These are phyloP conservation scores for Sporobolomyces roseus DNA, from an alignment of 768 basidiomycete species.

Conservation along the genomic window DNA sequence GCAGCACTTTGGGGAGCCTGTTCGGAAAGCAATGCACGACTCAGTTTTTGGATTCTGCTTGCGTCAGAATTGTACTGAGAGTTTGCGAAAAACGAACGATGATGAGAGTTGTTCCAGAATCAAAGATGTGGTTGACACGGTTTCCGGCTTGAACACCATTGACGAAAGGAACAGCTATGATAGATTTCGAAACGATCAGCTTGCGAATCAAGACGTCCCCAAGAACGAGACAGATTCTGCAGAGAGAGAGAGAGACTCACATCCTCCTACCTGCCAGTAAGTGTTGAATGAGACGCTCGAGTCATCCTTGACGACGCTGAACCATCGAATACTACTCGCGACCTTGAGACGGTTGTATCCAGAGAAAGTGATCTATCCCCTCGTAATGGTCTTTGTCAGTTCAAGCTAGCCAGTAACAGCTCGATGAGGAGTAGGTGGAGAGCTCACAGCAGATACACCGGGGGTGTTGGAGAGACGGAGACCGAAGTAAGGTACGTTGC, in stretches of 20 bases:
- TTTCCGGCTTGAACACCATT: background rate
- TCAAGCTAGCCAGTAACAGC: background rate
- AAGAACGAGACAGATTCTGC: background rate
- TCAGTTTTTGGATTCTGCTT: too few species aligned
- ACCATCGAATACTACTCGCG: background rate
- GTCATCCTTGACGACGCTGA: background rate
- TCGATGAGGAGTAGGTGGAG: too few species aligned
- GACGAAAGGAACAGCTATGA: slow-evolving; percentile 5
- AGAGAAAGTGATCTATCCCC: slow-evolving; percentile 15
- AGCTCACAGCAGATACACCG: slow-evolving; percentile 1
- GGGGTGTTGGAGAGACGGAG: slow-evolving; percentile 11
- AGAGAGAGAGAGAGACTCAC: background rate
- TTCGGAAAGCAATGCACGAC: background rate
- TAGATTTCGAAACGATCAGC: background rate
- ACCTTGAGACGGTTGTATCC: slow-evolving; percentile 4
- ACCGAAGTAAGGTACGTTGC: slow-evolving; percentile 3
- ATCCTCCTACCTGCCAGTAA: slow-evolving; percentile 31
- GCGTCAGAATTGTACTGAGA: background rate
- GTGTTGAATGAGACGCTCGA: slow-evolving; percentile 5
- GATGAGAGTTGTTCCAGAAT: slow-evolving; percentile 36
- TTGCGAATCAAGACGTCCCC: too few species aligned
- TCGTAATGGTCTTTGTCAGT: background rate
- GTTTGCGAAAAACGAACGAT: slow-evolving; percentile 5
- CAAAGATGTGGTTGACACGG: slow-evolving; percentile 25
- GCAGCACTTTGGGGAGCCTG: slow-evolving; percentile 23